Percentiles rank a stretch among this genome's conserved stretches.
Conservation (phyloP, 768 basidiomycete genomes). For the Mycena latifolia region DNA sequence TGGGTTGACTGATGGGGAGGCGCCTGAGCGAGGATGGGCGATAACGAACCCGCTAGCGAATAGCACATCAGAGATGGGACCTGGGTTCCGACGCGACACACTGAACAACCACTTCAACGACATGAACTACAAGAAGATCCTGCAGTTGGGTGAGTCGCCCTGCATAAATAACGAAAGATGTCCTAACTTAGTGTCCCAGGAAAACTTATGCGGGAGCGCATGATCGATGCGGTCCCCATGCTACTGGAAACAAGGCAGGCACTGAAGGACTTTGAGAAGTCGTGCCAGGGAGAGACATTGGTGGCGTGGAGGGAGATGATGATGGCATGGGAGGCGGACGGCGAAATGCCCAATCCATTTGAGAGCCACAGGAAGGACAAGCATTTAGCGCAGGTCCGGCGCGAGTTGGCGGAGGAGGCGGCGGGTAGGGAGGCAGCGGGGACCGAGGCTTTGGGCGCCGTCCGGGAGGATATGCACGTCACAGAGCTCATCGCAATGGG, state of each 20-base stretch:
- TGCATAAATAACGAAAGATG: too few species aligned
- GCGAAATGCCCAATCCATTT: not conserved
- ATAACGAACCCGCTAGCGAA: slow-evolving; percentile 44
- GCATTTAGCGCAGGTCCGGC: not conserved
- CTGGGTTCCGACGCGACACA: slow-evolving; percentile 17
- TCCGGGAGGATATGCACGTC: slow-evolving; percentile 21
- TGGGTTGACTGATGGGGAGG: slow-evolving; percentile 52
- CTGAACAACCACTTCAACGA: slow-evolving; percentile 22
- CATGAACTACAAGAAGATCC: slow-evolving; percentile 23
- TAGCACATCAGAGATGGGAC: slow-evolving; percentile 54
- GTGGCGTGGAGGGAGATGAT: not conserved
- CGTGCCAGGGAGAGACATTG: not conserved
- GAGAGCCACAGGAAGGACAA: not conserved
- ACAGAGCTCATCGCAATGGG: slow-evolving; percentile 28
- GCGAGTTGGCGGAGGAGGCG: slow-evolving; percentile 1
- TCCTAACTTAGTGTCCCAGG: not conserved
- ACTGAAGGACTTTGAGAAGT: not conserved
- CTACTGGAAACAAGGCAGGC: not conserved
- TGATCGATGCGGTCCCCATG: not conserved
- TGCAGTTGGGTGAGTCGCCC: slow-evolving; percentile 1
- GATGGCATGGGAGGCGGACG: not conserved
- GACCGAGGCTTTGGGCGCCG: not conserved
- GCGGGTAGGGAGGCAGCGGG: not conserved
- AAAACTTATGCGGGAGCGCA: not conserved
- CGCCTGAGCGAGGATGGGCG: slow-evolving; percentile 45